Evolutionary conservation across 2,329 filamentous ascomycete species (phyloP).

Genomic region (Colletotrichum sp.): DNA sequence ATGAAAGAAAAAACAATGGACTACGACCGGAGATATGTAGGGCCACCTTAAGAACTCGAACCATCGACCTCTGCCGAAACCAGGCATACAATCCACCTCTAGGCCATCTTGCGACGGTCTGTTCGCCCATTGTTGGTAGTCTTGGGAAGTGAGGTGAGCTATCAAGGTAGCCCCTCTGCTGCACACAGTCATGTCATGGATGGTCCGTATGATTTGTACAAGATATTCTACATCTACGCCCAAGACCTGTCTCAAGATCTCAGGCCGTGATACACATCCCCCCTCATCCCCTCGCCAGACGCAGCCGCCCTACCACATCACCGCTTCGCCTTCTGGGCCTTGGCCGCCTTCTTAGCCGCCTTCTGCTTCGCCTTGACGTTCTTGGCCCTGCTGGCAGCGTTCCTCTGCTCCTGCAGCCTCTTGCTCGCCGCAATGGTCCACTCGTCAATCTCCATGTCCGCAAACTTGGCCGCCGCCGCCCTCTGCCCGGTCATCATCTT

Average conservation of each 20-base stretch:
- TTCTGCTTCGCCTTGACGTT: constrained; percentile 40
- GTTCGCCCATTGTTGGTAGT: neutral
- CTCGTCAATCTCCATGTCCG: constrained; percentile 26
- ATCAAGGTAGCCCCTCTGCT: neutral
- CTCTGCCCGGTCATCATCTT: constrained; percentile 43
- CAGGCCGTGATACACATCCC: neutral
- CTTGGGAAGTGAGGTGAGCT: neutral
- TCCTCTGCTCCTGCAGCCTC: constrained; percentile 30
- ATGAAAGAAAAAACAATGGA: neutral
- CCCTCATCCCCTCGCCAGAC: neutral
- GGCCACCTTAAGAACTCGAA: neutral
- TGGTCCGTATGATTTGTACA: constrained; percentile 17
- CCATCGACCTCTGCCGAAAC: neutral
- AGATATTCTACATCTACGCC: constrained; percentile 18
- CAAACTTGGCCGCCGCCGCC: constrained; percentile 38
- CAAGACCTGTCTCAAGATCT: neutral
- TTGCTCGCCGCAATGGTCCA: constrained; percentile 27
- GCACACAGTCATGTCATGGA: neutral
- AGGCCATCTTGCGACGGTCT: neutral
- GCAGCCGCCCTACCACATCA: neutral
- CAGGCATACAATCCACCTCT: neutral
- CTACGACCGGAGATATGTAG: neutral
- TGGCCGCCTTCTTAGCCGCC: constrained; percentile 35
- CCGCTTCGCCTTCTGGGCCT: constrained; percentile 38
- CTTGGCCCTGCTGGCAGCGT: constrained; percentile 28